phyloP scores from a whole-genome alignment of 208 protist species.

The Wallacemonas sp. region DNA sequence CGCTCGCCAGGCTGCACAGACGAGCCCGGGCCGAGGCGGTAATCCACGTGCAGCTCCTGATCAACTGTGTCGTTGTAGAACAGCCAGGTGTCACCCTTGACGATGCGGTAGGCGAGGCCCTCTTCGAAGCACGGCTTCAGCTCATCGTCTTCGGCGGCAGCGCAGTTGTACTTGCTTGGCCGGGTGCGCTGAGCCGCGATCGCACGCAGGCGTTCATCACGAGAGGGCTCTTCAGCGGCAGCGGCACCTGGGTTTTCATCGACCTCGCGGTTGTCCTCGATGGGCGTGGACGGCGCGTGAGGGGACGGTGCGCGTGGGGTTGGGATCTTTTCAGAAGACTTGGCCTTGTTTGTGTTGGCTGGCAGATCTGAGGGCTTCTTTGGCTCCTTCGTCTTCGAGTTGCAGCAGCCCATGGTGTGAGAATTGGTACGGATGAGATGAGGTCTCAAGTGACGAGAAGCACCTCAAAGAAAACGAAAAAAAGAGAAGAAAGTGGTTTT shows the following conservation, averaged over 20 bases:
- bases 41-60: constrained; percentile 67
- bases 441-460: no score
- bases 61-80: constrained; percentile 79
- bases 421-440: background rate
- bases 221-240: background rate
- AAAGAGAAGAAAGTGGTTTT: no score
- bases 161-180: constrained; percentile 4
- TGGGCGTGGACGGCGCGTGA: background rate
- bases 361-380: constrained; percentile 16
- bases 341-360: background rate
- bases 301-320: no score
- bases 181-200: background rate
- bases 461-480: no score
- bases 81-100: constrained; percentile 42
- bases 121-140: constrained; percentile 42
- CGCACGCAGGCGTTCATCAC: background rate
- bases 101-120: constrained; percentile 57
- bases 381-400: constrained; percentile 39
- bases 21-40: constrained; percentile 52
- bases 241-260: background rate
- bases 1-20: constrained; percentile 24
- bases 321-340: background rate
- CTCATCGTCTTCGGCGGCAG: constrained; percentile 24
- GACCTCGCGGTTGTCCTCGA: background rate
- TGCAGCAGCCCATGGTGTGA: constrained; percentile 51